Evolutionary conservation across 2,329 filamentous ascomycete genomes (phyloP).

Genomic region (Ophiocordyceps camponoti-rufipedis): DNA sequence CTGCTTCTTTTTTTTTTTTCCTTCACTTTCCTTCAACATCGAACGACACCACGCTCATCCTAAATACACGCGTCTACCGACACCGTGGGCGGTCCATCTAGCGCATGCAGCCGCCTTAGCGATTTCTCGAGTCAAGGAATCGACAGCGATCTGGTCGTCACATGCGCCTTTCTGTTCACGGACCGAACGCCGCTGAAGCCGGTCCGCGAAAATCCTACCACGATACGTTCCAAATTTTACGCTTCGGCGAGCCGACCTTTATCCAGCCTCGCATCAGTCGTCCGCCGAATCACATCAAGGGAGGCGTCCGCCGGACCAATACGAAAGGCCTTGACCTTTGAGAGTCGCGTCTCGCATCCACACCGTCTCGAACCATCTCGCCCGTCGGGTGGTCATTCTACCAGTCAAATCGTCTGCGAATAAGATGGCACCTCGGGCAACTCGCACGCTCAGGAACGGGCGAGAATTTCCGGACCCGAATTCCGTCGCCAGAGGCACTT

Average conservation of each 20-base stretch:
- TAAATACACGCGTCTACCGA: no score
- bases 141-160: neutral
- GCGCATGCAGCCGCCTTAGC: no score
- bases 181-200: neutral
- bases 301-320: no score
- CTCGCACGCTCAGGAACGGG: slow-evolving; percentile 8
- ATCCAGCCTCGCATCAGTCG: no score
- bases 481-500: slow-evolving; percentile 11
- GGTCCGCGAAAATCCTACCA: neutral
- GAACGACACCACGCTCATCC: no score
- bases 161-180: neutral
- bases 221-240: neutral
- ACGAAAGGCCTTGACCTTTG: neutral
- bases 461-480: slow-evolving; percentile 14
- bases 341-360: no score
- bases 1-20: neutral
- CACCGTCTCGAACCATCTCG: no score
- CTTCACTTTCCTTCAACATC: no score
- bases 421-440: slow-evolving; percentile 17
- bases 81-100: no score
- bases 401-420: neutral
- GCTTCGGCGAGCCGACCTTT: neutral
- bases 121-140: neutral
- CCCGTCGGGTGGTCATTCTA: no score
- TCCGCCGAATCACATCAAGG: no score